These are phyloP conservation scores for Candida pseudoviswanathii DNA, from an alignment of 1,139 yeast species.

Conservation along the genomic window DNA sequence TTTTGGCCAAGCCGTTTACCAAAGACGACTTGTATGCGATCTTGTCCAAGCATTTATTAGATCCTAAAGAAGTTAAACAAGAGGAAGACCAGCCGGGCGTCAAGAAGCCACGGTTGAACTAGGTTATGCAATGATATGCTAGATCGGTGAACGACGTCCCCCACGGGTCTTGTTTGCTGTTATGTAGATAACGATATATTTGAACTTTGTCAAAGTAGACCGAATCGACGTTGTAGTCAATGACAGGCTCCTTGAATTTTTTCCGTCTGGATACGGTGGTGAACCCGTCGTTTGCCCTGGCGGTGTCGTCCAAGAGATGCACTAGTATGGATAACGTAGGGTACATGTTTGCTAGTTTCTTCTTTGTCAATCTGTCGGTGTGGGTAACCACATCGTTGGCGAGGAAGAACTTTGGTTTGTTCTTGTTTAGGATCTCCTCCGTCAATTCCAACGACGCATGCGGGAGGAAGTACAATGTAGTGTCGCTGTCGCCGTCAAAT, in stretches of 20 bases:
- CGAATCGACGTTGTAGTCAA: slow-evolving; percentile 37
- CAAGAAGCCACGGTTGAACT: slow-evolving; percentile 16
- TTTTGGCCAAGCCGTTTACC: slow-evolving; percentile 89
- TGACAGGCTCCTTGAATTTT: slow-evolving; percentile 31
- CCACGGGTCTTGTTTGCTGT: slow-evolving; percentile 42
- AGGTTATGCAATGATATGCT: slow-evolving; percentile 36
- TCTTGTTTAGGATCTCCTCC: slow-evolving; percentile 36
- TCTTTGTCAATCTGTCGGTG: slow-evolving; percentile 51
- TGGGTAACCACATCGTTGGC: slow-evolving; percentile 55
- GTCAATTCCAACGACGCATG: slow-evolving; percentile 73
- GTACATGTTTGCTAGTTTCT: slow-evolving; percentile 42
- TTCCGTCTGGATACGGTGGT: slow-evolving; percentile 29
- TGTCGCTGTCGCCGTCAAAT: slow-evolving; percentile 24
- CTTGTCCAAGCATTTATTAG: slow-evolving; percentile 63
- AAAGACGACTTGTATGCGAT: slow-evolving; percentile 79
- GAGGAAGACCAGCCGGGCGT: slow-evolving; percentile 8
- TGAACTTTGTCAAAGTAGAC: slow-evolving; percentile 33
- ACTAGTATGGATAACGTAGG: slow-evolving; percentile 45
- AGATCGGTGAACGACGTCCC: slow-evolving; percentile 57
- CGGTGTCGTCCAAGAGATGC: slow-evolving; percentile 21
- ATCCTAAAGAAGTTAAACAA: slow-evolving; percentile 18
- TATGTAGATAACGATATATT: slow-evolving; percentile 19
- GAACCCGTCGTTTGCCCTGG: slow-evolving; percentile 29
- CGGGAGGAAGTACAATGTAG: slow-evolving; percentile 59
- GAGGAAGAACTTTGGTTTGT: slow-evolving; percentile 39